Conservation (phyloP, 2,329 filamentous ascomycete genomes). For the Akanthomyces dipterigenus region DNA sequence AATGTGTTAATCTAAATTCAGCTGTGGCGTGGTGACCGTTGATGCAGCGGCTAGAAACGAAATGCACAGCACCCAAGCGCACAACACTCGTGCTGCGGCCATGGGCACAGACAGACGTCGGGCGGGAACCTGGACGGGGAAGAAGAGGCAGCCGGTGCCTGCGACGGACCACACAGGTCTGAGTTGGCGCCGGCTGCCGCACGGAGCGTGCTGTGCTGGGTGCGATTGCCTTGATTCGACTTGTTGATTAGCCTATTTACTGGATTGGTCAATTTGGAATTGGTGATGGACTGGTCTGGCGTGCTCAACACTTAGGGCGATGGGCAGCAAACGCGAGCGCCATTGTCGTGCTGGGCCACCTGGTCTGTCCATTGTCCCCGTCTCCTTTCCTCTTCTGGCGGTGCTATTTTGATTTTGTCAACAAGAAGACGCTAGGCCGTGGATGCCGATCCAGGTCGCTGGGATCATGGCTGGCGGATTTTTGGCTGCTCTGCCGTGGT, state of each 20-base stretch:
- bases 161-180: too few relatives aligned
- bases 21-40: background rate
- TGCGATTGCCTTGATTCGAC: too few relatives aligned
- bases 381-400: background rate
- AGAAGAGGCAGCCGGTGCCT: too few relatives aligned
- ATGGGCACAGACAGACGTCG: background rate
- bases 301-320: too few relatives aligned
- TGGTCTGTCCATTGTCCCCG: background rate
- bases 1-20: too few relatives aligned
- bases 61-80: background rate
- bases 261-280: too few relatives aligned
- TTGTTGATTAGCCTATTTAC: too few relatives aligned
- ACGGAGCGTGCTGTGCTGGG: too few relatives aligned
- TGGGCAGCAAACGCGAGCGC: background rate
- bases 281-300: too few relatives aligned
- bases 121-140: background rate
- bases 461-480: background rate
- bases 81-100: background rate
- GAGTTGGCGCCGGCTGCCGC: too few relatives aligned
- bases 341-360: background rate
- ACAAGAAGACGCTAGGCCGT: background rate
- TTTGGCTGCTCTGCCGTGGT: background rate
- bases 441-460: background rate
- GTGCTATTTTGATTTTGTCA: background rate
- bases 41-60: background rate